Evolutionary conservation across 2,329 filamentous ascomycete species (phyloP).

Genomic region (Penicillium sp.): DNA sequence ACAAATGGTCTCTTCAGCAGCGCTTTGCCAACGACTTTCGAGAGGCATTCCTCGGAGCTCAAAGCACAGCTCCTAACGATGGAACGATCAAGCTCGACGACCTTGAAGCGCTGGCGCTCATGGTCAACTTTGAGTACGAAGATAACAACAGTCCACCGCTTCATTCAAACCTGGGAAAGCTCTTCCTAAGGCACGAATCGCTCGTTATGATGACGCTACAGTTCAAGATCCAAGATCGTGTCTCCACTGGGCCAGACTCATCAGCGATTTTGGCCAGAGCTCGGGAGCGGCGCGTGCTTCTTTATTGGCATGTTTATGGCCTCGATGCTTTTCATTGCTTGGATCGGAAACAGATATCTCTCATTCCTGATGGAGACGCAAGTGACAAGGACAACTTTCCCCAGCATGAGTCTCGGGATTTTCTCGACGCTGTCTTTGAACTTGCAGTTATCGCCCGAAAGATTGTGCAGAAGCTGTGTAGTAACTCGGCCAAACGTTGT

Average conservation of each 20-base stretch:
- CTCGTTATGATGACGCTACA: slow-evolving; percentile 27
- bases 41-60: slow-evolving; percentile 18
- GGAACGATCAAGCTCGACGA: slow-evolving; percentile 9
- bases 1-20: slow-evolving; percentile 25
- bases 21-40: slow-evolving; percentile 25
- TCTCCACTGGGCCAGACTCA: not conserved
- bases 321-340: slow-evolving; percentile 12
- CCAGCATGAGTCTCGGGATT: not conserved
- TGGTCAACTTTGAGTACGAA: slow-evolving; percentile 11
- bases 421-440: slow-evolving; percentile 7
- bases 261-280: not conserved
- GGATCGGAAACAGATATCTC: slow-evolving; percentile 10
- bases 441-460: slow-evolving; percentile 8
- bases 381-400: not conserved
- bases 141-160: not conserved
- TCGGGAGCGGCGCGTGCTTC: slow-evolving; percentile 4
- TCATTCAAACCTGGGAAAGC: slow-evolving; percentile 16
- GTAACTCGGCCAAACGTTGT: slow-evolving; percentile 1
- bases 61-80: slow-evolving; percentile 5
- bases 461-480: slow-evolving; percentile 1
- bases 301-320: slow-evolving; percentile 12
- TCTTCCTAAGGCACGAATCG: slow-evolving; percentile 29
- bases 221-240: slow-evolving; percentile 4
- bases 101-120: slow-evolving; percentile 12
- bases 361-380: not conserved